Evolutionary conservation across 495 filamentous ascomycete genomes (phyloP), one percentile per base, ranked within the genome.

Genomic region (Penicillium atrosanguineum): DNA sequence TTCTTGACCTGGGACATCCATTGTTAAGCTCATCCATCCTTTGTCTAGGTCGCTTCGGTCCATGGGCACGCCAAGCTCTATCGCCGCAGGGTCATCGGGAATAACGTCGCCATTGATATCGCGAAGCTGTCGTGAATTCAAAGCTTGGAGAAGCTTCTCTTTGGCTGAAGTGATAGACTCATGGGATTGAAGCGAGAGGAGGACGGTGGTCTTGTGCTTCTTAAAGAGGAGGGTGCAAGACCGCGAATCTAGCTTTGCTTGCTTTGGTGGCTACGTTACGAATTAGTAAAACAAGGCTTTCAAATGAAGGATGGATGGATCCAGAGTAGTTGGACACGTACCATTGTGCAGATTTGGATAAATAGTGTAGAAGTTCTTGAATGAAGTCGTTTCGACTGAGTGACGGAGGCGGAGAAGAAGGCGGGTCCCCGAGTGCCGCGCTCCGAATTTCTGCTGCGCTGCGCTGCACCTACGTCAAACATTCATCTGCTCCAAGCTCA

Each of bases 201-300:
- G 78, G 60, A 95, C 75, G 23, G 89, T 95, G 50, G 83, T 85
- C 52, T 83, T 87, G 69, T 87, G 83, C 69, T 87, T 77, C 61
- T 95, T 96, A 68, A 95, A 83, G 23, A 87, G 81, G 36, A 96
- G 67, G 11, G 88, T 90, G 70, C 82, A 75, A 26, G 82, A 75
- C 16, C 64, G 48, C 15, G 74, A 59, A 49, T 75, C 68, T 39
- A 59, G 34, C 16, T 67, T 68, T 21, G 64, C 50, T 64, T 69
- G 55, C 53, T 50, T 59, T 6, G 61, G 60, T 1, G 57, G 42
- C 63, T 66, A 43, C 11, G 4, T 4, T 23, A 9, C 42, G 16
- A 12, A 8, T 39, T 15, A 45, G 40, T 28, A 20, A 51, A 28
- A 6, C 12, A 1, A 4, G 14, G 6, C 2, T 5, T 1, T 3